A percentile compares a stretch with the other conserved stretches of the same genome.
phyloP scores from a whole-genome alignment of 495 filamentous ascomycete species.

The Extremus antarcticus region DNA sequence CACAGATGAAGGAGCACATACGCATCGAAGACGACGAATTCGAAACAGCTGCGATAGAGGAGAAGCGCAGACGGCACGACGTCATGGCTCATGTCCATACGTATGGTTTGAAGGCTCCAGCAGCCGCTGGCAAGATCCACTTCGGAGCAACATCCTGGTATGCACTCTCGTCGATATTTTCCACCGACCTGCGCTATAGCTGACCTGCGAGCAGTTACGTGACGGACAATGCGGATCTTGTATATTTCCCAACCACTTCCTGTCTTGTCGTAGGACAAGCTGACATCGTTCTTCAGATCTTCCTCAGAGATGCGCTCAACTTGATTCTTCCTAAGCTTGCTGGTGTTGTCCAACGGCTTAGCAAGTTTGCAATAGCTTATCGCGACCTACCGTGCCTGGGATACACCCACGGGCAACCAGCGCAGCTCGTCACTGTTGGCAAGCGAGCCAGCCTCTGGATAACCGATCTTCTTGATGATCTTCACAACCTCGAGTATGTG shows the following conservation, averaged over 20 bases:
- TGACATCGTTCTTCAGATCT: slow-evolving; percentile 49
- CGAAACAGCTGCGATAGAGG: slow-evolving; percentile 62
- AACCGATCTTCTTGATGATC: slow-evolving; percentile 79
- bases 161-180: background rate
- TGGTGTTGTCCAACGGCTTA: slow-evolving; percentile 69
- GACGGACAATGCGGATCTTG: slow-evolving; percentile 78
- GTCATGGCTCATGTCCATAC: slow-evolving; percentile 59
- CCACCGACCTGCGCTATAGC: too few species aligned
- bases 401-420: slow-evolving; percentile 75
- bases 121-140: slow-evolving; percentile 82
- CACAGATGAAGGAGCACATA: slow-evolving; percentile 48
- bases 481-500: slow-evolving; percentile 67
- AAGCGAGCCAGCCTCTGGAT: slow-evolving; percentile 72
- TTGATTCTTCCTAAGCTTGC: slow-evolving; percentile 78
- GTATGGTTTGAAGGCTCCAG: slow-evolving; percentile 61
- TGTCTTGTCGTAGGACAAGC: too few species aligned
- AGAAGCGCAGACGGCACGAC: slow-evolving; percentile 57
- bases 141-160: slow-evolving; percentile 50
- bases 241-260: too few species aligned
- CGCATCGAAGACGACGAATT: slow-evolving; percentile 73
- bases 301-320: slow-evolving; percentile 62
- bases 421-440: slow-evolving; percentile 74
- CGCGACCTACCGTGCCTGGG: slow-evolving; percentile 58
- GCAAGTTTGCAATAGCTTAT: slow-evolving; percentile 63
- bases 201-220: slow-evolving; percentile 21